Evolutionary conservation across 2,329 filamentous ascomycete species (phyloP), one percentile per base, ranked within the genome.

Genomic region (Tolypocladium album): DNA sequence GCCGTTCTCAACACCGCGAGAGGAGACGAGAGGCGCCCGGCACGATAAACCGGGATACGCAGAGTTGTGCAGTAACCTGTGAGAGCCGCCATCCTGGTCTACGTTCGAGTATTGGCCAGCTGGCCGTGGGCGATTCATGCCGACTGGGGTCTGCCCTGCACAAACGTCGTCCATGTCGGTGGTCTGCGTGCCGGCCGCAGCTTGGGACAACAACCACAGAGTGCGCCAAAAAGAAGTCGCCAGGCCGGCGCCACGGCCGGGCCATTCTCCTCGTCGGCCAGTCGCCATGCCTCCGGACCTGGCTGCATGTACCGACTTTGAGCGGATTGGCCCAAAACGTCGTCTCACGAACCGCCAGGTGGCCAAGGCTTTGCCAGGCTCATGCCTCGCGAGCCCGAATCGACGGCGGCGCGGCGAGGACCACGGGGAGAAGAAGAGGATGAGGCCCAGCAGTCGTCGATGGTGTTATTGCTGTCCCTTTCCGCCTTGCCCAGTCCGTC

Each of bases 401-500:
- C 31, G 31, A 53, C 20, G 50, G 17, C 8, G 50, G 20, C 9
- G 4, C 31, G 20, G 31, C 9, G 31, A 38, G 31, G 20, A 22
- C 17, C 31, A 15, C 20, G 31, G n/a, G 20, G 20, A 55, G 31
- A 36, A n/a, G 31, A 38, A 9, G 50, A 22, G 17, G 9, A 34
- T 17, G 27, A 52, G 27, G 27, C 47, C 36, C 20, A 22, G 1
- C 31, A 3, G 31, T 34, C 20, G 6, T 13, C 13, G 50, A 55
- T 57, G 38, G 24, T 43, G 40, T 31, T 57, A 15, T 45, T 57
- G 55, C 17, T 43, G 40, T 31, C 39, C 39, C 53, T 20, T 45
- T 43, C 34, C 40, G 42, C 58, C 17, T 58, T 56, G 56, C 62
- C 64, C 59, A 61, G 61, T 68, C 61, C 59, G 67, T 66, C 58